phyloP scores from a whole-genome alignment of 169 alveolate species.

The Cystoisospora suis region DNA sequence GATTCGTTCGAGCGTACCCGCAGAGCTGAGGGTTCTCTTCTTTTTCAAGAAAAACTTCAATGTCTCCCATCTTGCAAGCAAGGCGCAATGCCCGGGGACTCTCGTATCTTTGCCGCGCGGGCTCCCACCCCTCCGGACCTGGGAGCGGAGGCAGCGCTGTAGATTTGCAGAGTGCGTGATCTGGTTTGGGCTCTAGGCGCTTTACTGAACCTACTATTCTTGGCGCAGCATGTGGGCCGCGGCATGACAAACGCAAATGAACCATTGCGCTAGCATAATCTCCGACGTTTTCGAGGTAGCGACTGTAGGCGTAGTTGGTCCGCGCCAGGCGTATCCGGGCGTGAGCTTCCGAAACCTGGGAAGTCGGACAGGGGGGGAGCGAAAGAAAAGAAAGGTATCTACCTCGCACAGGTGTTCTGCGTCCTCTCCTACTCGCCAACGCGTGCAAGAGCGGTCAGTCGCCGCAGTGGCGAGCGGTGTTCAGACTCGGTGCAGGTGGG shows the following conservation, averaged over 20 bases:
- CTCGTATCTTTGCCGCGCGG: not conserved
- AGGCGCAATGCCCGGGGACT: not conserved
- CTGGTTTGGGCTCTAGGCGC: too few relatives aligned
- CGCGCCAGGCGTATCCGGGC: not conserved
- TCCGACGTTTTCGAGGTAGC: not conserved
- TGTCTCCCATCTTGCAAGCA: not conserved
- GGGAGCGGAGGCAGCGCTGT: not conserved
- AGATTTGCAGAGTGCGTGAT: not conserved
- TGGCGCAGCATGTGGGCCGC: not conserved
- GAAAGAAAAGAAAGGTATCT: too few relatives aligned
- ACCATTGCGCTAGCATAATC: not conserved
- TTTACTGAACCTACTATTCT: not conserved
- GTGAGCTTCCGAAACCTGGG: not conserved
- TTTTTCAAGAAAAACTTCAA: not conserved
- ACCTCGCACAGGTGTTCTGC: too few relatives aligned
- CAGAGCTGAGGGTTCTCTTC: not conserved
- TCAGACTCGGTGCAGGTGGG: too few relatives aligned
- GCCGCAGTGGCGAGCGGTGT: too few relatives aligned
- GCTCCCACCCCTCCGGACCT: not conserved
- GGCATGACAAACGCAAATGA: constrained; percentile 6
- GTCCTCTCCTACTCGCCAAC: too few relatives aligned
- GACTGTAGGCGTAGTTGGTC: not conserved
- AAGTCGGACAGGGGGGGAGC: too few relatives aligned
- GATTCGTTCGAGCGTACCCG: not conserved
- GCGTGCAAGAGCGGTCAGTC: too few relatives aligned